A percentile compares a stretch with the other conserved stretches of the same genome.
Conservation (phyloP, 495 filamentous ascomycete genomes). For the Aspergillus asperescens region DNA sequence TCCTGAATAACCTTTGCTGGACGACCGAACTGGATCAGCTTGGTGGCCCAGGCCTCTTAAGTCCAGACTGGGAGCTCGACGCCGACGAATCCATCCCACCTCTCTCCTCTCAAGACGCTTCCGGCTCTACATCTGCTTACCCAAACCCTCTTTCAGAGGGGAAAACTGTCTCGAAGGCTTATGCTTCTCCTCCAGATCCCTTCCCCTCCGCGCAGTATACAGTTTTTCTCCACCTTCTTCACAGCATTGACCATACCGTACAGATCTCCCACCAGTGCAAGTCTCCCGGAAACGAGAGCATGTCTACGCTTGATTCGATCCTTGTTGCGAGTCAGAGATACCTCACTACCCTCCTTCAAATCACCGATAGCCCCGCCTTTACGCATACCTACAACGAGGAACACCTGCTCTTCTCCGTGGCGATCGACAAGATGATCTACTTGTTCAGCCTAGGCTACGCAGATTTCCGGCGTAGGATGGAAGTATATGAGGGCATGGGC, state of each 20-base stretch:
- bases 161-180: not conserved
- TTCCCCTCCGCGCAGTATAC: conserved; percentile 3
- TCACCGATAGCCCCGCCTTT: conserved; percentile 6
- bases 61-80: conserved; percentile 15
- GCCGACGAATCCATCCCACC: not conserved
- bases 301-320: conserved; percentile 1
- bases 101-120: not conserved
- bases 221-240: conserved; percentile 13
- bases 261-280: conserved; percentile 2
- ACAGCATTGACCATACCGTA: conserved; percentile 13
- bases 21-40: conserved; percentile 4
- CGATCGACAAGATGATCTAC: conserved; percentile 12
- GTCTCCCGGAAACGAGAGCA: not conserved
- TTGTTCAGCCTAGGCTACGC: conserved; percentile 13
- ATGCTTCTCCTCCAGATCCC: not conserved
- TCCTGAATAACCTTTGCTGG: conserved; percentile 9
- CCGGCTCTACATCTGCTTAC: not conserved
- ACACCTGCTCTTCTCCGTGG: conserved; percentile 17
- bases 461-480: conserved; percentile 4
- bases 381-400: conserved; percentile 9
- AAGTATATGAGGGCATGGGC: conserved; percentile 4
- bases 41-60: not conserved
- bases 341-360: conserved; percentile 12
- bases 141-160: not conserved
- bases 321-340: conserved; percentile 14